Evolutionary conservation across 2,329 filamentous ascomycete species (phyloP).

Genomic region (Graphilbum ipis-grandicollis): DNA sequence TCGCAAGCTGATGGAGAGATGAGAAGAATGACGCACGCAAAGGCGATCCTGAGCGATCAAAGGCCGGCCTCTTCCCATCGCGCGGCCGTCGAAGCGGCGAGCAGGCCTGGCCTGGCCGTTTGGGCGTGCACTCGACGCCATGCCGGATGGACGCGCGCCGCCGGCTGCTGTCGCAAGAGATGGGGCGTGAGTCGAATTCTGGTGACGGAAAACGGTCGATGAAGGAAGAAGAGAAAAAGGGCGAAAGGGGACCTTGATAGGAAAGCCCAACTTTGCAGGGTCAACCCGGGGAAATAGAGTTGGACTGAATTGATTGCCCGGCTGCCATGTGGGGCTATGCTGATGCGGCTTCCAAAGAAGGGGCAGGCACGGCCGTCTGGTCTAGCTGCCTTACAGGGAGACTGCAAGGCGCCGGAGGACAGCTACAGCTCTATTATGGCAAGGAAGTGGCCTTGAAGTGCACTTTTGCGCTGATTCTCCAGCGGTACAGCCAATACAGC

Average conservation of each 20-base stretch:
- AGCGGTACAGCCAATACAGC: too few species aligned
- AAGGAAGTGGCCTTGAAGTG: too few species aligned
- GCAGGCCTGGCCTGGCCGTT: not conserved
- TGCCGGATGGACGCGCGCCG: too few species aligned
- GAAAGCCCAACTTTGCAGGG: too few species aligned
- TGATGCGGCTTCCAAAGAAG: conserved; percentile 6
- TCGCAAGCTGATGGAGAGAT: not conserved
- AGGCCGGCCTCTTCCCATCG: not conserved
- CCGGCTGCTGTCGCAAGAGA: too few species aligned
- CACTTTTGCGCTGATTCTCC: too few species aligned
- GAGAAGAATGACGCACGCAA: not conserved
- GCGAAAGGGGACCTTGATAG: too few species aligned
- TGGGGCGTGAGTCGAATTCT: too few species aligned
- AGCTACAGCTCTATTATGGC: too few species aligned
- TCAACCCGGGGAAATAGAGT: conserved; percentile 5
- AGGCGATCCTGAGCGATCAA: not conserved
- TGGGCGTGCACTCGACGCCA: too few species aligned
- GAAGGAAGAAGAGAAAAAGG: too few species aligned
- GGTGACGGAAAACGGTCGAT: too few species aligned
- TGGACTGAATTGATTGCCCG: conserved; percentile 5
- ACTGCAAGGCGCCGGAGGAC: not conserved
- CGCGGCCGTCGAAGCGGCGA: not conserved
- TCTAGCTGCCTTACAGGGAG: not conserved
- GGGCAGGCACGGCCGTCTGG: not conserved
- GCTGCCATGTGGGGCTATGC: conserved; percentile 10